Base-by-base conservation (phyloP, 139 green algal species). In the Pleodorina starrii region DNA sequence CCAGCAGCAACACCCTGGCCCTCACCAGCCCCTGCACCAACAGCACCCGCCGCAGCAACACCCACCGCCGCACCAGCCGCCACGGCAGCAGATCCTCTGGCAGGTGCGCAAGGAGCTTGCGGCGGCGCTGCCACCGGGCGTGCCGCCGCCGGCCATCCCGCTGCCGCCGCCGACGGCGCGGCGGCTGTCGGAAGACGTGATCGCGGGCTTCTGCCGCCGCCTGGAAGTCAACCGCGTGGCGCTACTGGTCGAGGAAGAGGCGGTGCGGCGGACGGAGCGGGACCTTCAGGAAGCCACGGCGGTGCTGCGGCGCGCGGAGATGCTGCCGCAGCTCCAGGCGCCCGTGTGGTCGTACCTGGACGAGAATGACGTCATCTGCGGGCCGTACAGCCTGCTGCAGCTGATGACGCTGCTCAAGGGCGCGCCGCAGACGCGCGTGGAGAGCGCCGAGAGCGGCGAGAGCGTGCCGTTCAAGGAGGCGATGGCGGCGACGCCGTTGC, bases 351-450 rank as follows among this genome's bases (percentile, higher is more conserved):
- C n/a, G 0, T 89, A 74, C 84, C 36, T 89, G 48, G 84, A 89
- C 35, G 84, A 89, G 38, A 48, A 78, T 38, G 83, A 82, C 40
- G n/a, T 74, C 36, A 81, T 89, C 36, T n/a, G 19, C 43, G 84
- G 84, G 40, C 84, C 84, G 21, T 89, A 75, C 84, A 83, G 84
- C 69, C 71, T 89, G 69, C 48, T 81, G 71, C 48, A 89, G 50
- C 50, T 89, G 36, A 72, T 36, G 36, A 7, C 6, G 11, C 0
- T 83, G 35, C 69, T 89, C 5, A 82, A 77, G 48, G 69, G 50
- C 7, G 80, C 59, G 32, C 32, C 66, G 14, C n/a, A 79, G 5
- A 88, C 82, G 44, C n/a, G 25, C 36, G 63, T 88, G 32, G 63
- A 88, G 29, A 88, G 21, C 66, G 38, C 32, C n/a, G 82, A 88